Conservation (phyloP, 768 basidiomycete species). For the Cantharellus cinnabarinus region DNA sequence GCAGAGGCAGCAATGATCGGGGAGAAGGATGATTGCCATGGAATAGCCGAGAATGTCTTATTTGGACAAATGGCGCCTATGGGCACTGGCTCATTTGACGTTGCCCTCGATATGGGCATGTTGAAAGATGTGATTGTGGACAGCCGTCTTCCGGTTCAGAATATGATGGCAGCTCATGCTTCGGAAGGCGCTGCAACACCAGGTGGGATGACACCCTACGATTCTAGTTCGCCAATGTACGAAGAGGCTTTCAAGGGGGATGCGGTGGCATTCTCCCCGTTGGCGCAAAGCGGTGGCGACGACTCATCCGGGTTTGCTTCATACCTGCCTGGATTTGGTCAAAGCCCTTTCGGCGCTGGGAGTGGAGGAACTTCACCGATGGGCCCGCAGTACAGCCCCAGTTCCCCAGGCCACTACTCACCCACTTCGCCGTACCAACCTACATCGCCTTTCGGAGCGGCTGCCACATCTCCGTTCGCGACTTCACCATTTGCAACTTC, state of each 20-base stretch:
- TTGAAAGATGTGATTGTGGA: constrained; percentile 96
- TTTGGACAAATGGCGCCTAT: constrained; percentile 99
- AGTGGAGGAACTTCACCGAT: constrained; percentile 72
- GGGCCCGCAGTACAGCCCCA: constrained; percentile 54
- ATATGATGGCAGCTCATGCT: constrained; percentile 40
- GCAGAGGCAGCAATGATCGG: constrained; percentile 98
- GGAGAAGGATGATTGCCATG: constrained; percentile 95
- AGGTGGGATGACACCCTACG: constrained; percentile 84
- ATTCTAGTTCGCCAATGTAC: constrained; percentile 75
- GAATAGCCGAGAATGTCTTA: constrained; percentile 97
- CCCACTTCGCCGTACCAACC: constrained; percentile 82
- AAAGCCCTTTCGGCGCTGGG: constrained; percentile 56
- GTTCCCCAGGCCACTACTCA: constrained; percentile 75
- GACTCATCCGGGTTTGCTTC: constrained; percentile 49
- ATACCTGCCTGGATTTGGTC: constrained; percentile 50
- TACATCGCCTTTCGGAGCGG: constrained; percentile 40
- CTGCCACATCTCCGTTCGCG: constrained; percentile 20
- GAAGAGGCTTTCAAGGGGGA: constrained; percentile 59
- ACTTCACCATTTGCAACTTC: constrained; percentile 71
- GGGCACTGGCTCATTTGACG: constrained; percentile 94
- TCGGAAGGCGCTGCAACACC: constrained; percentile 75
- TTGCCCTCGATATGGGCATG: constrained; percentile 93
- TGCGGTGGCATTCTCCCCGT: constrained; percentile 83
- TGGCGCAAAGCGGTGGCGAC: constrained; percentile 62
- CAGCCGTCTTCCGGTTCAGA: constrained; percentile 74